phyloP scores from a whole-genome alignment of 352 stramenopile species.

The Globisporangium ultimum region DNA sequence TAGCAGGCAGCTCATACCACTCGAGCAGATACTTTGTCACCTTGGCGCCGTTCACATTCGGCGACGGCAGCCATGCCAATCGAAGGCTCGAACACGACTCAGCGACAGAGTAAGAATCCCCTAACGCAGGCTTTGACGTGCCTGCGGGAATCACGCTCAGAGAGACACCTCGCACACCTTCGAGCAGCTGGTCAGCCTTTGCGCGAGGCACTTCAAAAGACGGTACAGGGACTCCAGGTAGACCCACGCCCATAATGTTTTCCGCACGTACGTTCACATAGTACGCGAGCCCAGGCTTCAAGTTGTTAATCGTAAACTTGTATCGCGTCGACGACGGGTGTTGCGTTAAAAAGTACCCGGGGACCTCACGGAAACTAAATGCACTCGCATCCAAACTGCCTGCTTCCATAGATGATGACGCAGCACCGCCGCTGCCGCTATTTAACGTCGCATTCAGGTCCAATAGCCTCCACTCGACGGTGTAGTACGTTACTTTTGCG shows the following conservation, averaged over 20 bases:
- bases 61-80: slow-evolving; percentile 53
- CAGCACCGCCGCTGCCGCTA: not conserved
- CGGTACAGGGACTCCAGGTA: slow-evolving; percentile 26
- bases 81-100: slow-evolving; percentile 36
- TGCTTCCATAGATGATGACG: not conserved
- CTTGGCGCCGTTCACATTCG: slow-evolving; percentile 33
- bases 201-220: slow-evolving; percentile 56
- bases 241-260: slow-evolving; percentile 73
- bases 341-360: slow-evolving; percentile 44
- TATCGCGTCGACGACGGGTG: slow-evolving; percentile 47
- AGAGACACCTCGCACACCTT: slow-evolving; percentile 49
- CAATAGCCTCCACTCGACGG: slow-evolving; percentile 76
- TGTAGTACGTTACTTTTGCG: slow-evolving; percentile 79
- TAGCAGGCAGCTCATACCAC: slow-evolving; percentile 51
- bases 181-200: slow-evolving; percentile 43
- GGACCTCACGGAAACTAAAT: slow-evolving; percentile 33
- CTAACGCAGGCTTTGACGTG: slow-evolving; percentile 9
- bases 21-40: slow-evolving; percentile 72
- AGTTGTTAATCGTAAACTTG: slow-evolving; percentile 62
- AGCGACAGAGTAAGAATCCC: slow-evolving; percentile 21
- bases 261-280: slow-evolving; percentile 51
- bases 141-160: slow-evolving; percentile 43
- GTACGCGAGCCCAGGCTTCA: slow-evolving; percentile 49
- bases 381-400: not conserved
- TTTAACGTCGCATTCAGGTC: slow-evolving; percentile 49